Percentiles rank a stretch among this genome's conserved stretches.
Conservation (phyloP, 495 filamentous ascomycete genomes). For the Neurospora terricola region DNA sequence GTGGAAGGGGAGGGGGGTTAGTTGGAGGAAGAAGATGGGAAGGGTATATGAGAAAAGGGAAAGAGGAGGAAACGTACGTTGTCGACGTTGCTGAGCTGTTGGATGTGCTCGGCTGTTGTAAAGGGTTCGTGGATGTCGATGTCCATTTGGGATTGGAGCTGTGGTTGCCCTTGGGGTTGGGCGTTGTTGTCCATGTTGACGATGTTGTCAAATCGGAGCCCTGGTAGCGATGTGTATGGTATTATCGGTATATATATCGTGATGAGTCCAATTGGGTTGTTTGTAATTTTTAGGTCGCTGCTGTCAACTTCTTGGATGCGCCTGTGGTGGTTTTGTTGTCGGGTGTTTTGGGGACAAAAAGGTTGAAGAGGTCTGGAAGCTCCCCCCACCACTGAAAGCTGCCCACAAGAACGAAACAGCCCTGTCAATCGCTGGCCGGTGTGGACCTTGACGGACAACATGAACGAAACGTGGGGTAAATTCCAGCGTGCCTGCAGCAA, state of each 20-base stretch:
- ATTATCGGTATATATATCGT: neutral
- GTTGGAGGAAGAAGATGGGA: neutral
- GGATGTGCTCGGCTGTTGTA: constrained; percentile 61
- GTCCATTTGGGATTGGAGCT: neutral
- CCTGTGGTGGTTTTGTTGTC: neutral
- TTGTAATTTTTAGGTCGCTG: neutral
- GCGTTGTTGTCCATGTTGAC: constrained; percentile 3
- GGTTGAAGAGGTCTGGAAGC: neutral
- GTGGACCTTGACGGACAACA: neutral
- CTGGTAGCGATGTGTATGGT: neutral
- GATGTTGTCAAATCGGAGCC: neutral
- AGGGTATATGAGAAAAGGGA: neutral
- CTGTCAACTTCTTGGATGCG: neutral
- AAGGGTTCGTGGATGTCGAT: constrained; percentile 33
- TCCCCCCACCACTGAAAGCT: neutral
- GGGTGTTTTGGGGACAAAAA: neutral
- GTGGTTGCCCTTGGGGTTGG: constrained; percentile 1
- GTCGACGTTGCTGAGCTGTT: constrained; percentile 68
- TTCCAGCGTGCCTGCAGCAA: neutral
- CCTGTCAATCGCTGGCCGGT: neutral
- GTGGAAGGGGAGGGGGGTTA: constrained; percentile 1
- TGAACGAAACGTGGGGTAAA: neutral
- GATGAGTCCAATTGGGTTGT: neutral
- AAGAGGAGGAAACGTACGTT: constrained; percentile 34
- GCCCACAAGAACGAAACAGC: neutral